Evolutionary conservation across 225 moss, liverwort and hornwort genomes (phyloP), one percentile per base, ranked within the genome.

Genomic region (Ulota crispa): DNA sequence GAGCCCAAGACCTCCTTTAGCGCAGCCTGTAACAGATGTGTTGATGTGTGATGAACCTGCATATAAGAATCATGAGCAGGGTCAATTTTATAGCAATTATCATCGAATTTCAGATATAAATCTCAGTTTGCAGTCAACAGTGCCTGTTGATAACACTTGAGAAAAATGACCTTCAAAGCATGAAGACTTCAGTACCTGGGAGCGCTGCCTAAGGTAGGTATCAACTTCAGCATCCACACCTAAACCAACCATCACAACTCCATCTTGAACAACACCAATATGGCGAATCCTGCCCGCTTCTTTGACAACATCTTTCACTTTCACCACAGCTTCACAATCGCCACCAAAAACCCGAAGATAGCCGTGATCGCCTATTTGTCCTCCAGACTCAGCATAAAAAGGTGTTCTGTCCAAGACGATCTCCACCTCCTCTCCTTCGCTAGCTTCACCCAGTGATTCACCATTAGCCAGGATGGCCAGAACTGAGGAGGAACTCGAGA

Each of bases 311-410:
- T 95, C 93, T 59, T 61, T 87, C 68, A 97, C 95, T 77, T 81
- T 82, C 68, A 97, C 84, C 56, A 95, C 73, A 61, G 89, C 92
- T 57, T 89, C 90, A 55, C 72, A 68, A 28, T 80, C 88, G 66
- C 71, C 86, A 80, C 85, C 90, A 47, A 78, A 85, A 18, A 81
- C 88, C 23, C 77, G 83, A 16, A 97, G 92, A 36, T 81, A 89
- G 57, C 97, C 97, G 80, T 94, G 89, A 77, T 97, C 97, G 63
- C 95, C 95, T 28, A 97, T 93, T 85, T 97, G 97, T 23, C 97
- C 97, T 83, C 97, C 97, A 52, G 95, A 95, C 82, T 97, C 97
- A 0, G 97, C 97, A 79, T 97, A 97, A 56, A 97, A 97, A 0
- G 97, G 97, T 18, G 97, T 95, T 78, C 92, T 88, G 64, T 97